Evolutionary conservation across 257 asterid species (phyloP), one percentile per base, ranked within the genome.

Genomic region (Echites panduratus): DNA sequence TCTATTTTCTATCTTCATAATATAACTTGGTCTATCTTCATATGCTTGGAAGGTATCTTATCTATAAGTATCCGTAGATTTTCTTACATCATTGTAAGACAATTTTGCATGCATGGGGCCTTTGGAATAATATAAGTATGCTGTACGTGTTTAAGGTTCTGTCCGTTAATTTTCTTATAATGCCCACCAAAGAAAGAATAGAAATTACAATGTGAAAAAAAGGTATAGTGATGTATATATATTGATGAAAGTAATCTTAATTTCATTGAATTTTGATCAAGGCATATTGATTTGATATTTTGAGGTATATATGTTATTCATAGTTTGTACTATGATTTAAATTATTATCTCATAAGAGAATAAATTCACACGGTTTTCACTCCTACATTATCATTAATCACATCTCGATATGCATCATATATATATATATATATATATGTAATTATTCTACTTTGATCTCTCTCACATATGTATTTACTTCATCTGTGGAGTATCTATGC

Each of bases 1-100:
- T 16, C 49, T 14, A 32, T 47, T 45, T 4, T 17, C 59, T 59
- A 43, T 43, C 35, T 57, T 57, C 35, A 24, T 57, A 17, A 40
- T 58, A 41, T 17, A n/a, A n/a, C n/a, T n/a, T n/a, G n/a, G n/a
- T n/a, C n/a, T n/a, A n/a, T n/a, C n/a, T n/a, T n/a, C n/a, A n/a
- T n/a, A n/a, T n/a, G n/a, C n/a, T n/a, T n/a, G n/a, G 14, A 7
- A 71, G 56, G 75, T 43, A 71, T 56, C 75, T 43, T 40, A 40
- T 40, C 10, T 45, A 45, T 45, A 11, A 7, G 11, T 11, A 14
- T 53, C 2, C 17, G 13, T 40, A 27, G 43, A 56, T 71, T 29
- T 5, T 35, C 73, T 27, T 59, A 13, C 66, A 59, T 12, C 52
- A 48, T 48, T n/a, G n/a, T n/a, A 27, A 26, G 43, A 12, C 19